Percentiles rank a stretch among this genome's conserved stretches.
Conservation (phyloP, 768 basidiomycete species). For the Rhizopogon roseolus region DNA sequence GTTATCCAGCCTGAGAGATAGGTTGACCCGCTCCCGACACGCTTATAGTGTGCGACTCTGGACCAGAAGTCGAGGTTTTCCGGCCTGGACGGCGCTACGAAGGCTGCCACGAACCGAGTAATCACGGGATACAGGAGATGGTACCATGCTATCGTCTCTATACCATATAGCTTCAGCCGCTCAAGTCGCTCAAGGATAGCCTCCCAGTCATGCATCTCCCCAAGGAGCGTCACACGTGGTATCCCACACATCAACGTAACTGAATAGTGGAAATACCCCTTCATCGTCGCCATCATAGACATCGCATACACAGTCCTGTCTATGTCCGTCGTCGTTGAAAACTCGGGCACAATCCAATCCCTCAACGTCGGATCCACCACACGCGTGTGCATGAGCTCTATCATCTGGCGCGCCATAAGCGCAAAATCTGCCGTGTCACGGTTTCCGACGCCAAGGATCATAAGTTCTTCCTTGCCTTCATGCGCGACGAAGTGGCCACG, state of each 20-base stretch:
- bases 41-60: slow-evolving; percentile 23
- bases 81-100: slow-evolving; percentile 23
- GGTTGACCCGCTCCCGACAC: slow-evolving; percentile 18
- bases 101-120: slow-evolving; percentile 30
- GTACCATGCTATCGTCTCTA: slow-evolving; percentile 34
- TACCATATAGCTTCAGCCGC: slow-evolving; percentile 34
- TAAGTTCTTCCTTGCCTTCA: slow-evolving; percentile 20
- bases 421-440: slow-evolving; percentile 28
- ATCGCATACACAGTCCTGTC: slow-evolving; percentile 35
- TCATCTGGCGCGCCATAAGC: slow-evolving; percentile 19
- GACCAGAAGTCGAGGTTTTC: slow-evolving; percentile 35
- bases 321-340: slow-evolving; percentile 38
- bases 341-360: slow-evolving; percentile 38
- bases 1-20: slow-evolving; percentile 37
- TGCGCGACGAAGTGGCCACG: slow-evolving; percentile 26
- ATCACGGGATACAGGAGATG: slow-evolving; percentile 37
- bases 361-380: slow-evolving; percentile 24
- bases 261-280: slow-evolving; percentile 36
- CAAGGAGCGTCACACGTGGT: slow-evolving; percentile 40
- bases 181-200: slow-evolving; percentile 32
- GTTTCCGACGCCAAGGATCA: slow-evolving; percentile 13
- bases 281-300: slow-evolving; percentile 38
- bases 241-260: slow-evolving; percentile 35
- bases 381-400: slow-evolving; percentile 14
- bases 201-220: slow-evolving; percentile 37